Base-by-base conservation (phyloP, 2,329 filamentous ascomycete species). In the Colletotrichum shisoi region DNA sequence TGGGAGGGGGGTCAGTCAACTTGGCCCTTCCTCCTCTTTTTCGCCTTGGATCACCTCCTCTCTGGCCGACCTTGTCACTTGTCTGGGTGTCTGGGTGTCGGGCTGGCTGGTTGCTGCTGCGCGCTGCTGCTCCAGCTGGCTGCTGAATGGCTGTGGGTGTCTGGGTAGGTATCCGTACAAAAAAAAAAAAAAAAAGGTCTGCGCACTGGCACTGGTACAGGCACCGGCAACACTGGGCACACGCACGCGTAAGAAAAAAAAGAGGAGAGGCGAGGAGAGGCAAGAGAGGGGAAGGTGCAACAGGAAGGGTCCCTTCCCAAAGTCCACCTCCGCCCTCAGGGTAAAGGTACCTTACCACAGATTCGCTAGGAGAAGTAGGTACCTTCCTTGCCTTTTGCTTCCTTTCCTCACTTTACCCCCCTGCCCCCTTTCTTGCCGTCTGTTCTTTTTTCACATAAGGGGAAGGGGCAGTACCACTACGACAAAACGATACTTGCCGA, bases 61-160 rank as follows among this genome's bases (percentile, higher is more conserved):
- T 58, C 42, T 57, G 13, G 56, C n/a, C 56, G 42, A 31, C 27
- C 24, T 46, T 52, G 57, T 34, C 62, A 48, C 57, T 53, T 52
- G 31, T 53, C n/a, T 52, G 31, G 49, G 49, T 37, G 51, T 53
- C 51, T 53, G 34, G 51, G 51, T 37, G 51, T 53, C 51, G 31
- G 31, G n/a, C 31, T 34, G 49, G 17, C 49, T 52, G 57, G 57
- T 34, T 59, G 44, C 34, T 51, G 62, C 52, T 62, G 44, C 48
- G 31, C 54, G 54, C 40, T 52, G 51, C 31, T 56, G 40, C 39
- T 42, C 37, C 21, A 42, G 52, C 61, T 63, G 61, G 62, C 46
- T 62, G 62, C 49, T 67, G 64, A 63, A 63, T 67, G 63, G 63
- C 39, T 63, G 45, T 45, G 54, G 59, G 48, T 61, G 48, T 52